Conservation (phyloP, 768 basidiomycete genomes). For the Chalciporus piperatus region DNA sequence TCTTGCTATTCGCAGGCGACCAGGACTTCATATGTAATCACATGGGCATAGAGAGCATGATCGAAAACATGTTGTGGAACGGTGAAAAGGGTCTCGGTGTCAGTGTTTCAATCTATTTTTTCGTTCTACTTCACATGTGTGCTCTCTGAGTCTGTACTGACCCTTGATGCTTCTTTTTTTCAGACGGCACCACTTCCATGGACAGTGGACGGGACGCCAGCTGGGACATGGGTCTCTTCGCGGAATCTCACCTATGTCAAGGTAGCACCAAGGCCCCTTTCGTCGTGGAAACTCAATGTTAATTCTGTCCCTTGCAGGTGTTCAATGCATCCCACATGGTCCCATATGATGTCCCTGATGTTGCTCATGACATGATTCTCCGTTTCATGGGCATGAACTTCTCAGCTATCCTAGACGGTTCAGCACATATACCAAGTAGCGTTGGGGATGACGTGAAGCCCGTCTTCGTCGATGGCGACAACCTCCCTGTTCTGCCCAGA, state of each 20-base stretch:
- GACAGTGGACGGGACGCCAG: conserved; percentile 70
- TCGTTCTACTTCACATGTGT: background rate
- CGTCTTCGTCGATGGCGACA: conserved; percentile 47
- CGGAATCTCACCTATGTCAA: conserved; percentile 93
- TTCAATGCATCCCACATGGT: conserved; percentile 98
- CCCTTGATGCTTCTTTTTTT: background rate
- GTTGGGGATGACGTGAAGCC: conserved; percentile 76
- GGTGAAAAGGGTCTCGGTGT: conserved; percentile 84
- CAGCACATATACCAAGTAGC: conserved; percentile 76
- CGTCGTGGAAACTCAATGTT: background rate
- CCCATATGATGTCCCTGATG: conserved; percentile 80
- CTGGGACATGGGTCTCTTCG: conserved; percentile 88
- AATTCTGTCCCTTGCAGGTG: conserved; percentile 45
- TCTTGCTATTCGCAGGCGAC: conserved; percentile 93
- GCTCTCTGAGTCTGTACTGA: conserved; percentile 1
- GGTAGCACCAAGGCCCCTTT: conserved; percentile 38
- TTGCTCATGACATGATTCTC: conserved; percentile 96
- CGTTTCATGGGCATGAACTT: conserved; percentile 96
- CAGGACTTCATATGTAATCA: conserved; percentile 98
- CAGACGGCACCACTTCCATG: conserved; percentile 70
- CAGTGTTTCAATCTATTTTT: conserved; percentile 28
- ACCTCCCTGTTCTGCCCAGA: conserved; percentile 36
- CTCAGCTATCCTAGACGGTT: conserved; percentile 71
- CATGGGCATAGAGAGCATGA: conserved; percentile 83
- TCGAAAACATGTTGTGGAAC: conserved; percentile 82